A percentile compares a stretch with the other conserved stretches of the same genome.
Evolutionary conservation across 257 asterid genomes (phyloP).

Genomic region (Solanum paucissectum): DNA sequence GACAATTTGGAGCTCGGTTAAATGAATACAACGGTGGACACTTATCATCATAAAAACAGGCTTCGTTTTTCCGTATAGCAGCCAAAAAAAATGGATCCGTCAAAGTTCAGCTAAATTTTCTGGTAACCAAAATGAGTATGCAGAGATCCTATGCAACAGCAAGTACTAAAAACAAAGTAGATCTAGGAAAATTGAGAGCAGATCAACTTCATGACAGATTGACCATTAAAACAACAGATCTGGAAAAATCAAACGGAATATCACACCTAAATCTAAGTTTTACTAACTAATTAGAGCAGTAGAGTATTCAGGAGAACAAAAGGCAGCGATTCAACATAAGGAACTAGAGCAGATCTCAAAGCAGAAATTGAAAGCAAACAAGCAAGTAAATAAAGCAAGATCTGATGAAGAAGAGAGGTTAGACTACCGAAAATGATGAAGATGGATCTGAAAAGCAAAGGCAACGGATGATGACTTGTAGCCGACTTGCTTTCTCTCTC

Average conservation of each 20-base stretch:
- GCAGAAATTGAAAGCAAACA: neutral
- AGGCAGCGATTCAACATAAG: neutral
- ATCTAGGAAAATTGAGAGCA: neutral
- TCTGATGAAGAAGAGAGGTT: neutral
- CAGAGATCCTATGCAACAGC: neutral
- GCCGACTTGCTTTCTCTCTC: neutral
- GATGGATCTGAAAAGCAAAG: neutral
- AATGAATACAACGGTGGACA: neutral
- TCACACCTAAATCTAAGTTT: neutral
- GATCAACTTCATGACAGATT: neutral
- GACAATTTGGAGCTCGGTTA: neutral
- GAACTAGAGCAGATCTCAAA: neutral
- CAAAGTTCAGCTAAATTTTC: neutral
- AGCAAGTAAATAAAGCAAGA: neutral
- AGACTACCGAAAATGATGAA: neutral
- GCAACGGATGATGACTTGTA: neutral
- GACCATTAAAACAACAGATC: constrained; percentile 4
- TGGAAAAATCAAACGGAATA: neutral
- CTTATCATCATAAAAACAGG: neutral
- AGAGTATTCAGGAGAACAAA: constrained; percentile 1
- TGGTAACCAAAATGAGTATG: neutral
- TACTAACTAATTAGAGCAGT: neutral
- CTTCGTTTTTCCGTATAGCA: neutral
- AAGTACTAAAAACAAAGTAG: neutral
- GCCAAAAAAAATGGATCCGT: neutral